A percentile compares a stretch with the other conserved stretches of the same genome.
These are phyloP conservation scores for Talaromyces thailandensis DNA, from an alignment of 495 filamentous ascomycete species.

Conservation along the genomic window DNA sequence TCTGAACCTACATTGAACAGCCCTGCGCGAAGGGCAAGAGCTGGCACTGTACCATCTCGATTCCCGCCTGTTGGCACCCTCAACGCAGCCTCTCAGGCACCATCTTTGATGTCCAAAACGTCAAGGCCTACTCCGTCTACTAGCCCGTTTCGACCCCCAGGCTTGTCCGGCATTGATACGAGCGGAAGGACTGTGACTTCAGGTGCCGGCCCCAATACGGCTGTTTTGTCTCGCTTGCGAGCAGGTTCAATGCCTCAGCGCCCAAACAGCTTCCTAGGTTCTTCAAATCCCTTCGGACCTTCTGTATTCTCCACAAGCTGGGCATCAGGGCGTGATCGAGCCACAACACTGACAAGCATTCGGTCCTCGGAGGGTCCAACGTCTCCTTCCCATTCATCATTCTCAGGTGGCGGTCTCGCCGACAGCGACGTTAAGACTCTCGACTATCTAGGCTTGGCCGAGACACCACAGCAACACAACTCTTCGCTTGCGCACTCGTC, in stretches of 20 bases:
- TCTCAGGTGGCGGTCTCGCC: slow-evolving; percentile 75
- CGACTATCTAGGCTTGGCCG: slow-evolving; percentile 90
- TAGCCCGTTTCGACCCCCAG: slow-evolving; percentile 78
- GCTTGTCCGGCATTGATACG: slow-evolving; percentile 61
- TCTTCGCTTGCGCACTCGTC: slow-evolving; percentile 56
- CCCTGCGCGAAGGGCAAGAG: slow-evolving; percentile 67
- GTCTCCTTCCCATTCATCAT: slow-evolving; percentile 83
- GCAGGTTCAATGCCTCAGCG: slow-evolving; percentile 95
- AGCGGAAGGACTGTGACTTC: slow-evolving; percentile 36
- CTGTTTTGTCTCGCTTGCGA: slow-evolving; percentile 75
- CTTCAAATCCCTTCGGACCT: slow-evolving; percentile 71
- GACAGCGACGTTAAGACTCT: slow-evolving; percentile 90
- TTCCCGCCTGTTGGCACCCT: slow-evolving; percentile 66
- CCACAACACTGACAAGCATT: slow-evolving; percentile 80
- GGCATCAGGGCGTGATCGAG: slow-evolving; percentile 64
- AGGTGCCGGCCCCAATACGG: slow-evolving; percentile 43
- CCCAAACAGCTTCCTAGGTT: slow-evolving; percentile 47
- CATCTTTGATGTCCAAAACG: slow-evolving; percentile 66
- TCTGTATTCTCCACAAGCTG: slow-evolving; percentile 86
- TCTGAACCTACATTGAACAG: slow-evolving; percentile 46
- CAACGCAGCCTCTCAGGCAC: slow-evolving; percentile 49
- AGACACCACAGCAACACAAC: slow-evolving; percentile 78
- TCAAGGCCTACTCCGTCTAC: slow-evolving; percentile 84
- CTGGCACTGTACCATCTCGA: slow-evolving; percentile 92
- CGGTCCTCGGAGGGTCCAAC: slow-evolving; percentile 78